Conservation (phyloP, 2,329 filamentous ascomycete genomes). For the Helotiales sp. region DNA sequence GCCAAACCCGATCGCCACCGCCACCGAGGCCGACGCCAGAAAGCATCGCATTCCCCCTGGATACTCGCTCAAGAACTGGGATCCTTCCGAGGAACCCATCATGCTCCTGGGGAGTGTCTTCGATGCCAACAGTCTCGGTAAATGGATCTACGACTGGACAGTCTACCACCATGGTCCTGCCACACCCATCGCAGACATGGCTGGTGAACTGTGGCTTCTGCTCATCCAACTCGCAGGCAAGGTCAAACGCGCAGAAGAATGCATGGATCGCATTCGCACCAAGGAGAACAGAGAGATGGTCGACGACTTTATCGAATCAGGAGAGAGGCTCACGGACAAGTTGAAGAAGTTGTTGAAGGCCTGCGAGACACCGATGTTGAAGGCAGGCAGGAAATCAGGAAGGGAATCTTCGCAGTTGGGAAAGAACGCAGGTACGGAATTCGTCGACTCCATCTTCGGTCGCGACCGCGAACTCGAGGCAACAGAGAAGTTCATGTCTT, state of each 20-base stretch:
- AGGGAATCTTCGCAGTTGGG: conserved; percentile 74
- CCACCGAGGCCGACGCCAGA: conserved; percentile 60
- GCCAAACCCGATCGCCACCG: conserved; percentile 43
- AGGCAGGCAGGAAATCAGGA: conserved; percentile 72
- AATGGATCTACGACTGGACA: conserved; percentile 99
- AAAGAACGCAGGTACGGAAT: conserved; percentile 90
- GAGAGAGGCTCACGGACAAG: conserved; percentile 81
- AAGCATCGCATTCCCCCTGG: conserved; percentile 78
- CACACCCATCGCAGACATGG: conserved; percentile 84
- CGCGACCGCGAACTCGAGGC: conserved; percentile 84
- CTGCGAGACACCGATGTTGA: conserved; percentile 95
- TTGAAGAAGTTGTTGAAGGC: conserved; percentile 85
- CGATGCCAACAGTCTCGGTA: conserved; percentile 94
- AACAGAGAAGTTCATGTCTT: conserved; percentile 89
- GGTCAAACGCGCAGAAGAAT: conserved; percentile 86
- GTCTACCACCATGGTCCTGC: conserved; percentile 83
- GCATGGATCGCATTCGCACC: conserved; percentile 68
- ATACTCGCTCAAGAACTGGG: conserved; percentile 98
- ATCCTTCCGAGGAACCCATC: conserved; percentile 90
- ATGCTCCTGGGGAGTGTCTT: conserved; percentile 94
- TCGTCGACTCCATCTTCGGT: conserved; percentile 94
- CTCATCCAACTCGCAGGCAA: conserved; percentile 93
- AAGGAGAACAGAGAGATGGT: conserved; percentile 77
- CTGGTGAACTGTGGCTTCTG: conserved; percentile 92
- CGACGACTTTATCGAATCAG: conserved; percentile 86